These are phyloP conservation scores for Candida frijolesensis DNA, from an alignment of 1,139 yeast species.

Conservation along the genomic window DNA sequence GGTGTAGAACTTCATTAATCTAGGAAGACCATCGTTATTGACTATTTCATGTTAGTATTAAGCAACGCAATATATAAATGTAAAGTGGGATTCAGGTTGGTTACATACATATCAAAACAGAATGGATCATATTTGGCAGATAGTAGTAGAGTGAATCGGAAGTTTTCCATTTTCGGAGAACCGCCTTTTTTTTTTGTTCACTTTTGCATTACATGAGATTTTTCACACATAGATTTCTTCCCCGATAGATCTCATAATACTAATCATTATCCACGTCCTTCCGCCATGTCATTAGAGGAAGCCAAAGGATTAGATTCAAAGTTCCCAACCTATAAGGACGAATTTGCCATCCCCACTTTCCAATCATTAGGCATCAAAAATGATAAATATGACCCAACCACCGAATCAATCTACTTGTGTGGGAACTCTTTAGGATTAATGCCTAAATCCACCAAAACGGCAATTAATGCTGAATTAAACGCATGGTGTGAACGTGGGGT, in stretches of 20 bases:
- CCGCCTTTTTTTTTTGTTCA: too few relatives aligned
- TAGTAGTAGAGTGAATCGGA: too few relatives aligned
- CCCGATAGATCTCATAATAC: not conserved
- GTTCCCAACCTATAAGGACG: slow-evolving; percentile 39
- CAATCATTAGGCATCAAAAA: slow-evolving; percentile 48
- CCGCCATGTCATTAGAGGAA: slow-evolving; percentile 15
- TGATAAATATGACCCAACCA: slow-evolving; percentile 20
- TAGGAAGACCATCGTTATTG: slow-evolving; percentile 89
- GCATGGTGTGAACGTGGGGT: slow-evolving; percentile 87
- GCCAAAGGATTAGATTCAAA: slow-evolving; percentile 34
- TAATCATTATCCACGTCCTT: too few relatives aligned
- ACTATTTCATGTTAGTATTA: slow-evolving; percentile 39
- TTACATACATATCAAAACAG: slow-evolving; percentile 79
- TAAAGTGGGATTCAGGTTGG: not conserved
- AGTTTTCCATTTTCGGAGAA: too few relatives aligned
- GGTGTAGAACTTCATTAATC: slow-evolving; percentile 89
- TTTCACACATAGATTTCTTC: too few relatives aligned
- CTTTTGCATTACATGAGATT: too few relatives aligned
- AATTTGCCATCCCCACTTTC: slow-evolving; percentile 64
- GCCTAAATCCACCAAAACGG: slow-evolving; percentile 65
- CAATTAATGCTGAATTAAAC: slow-evolving; percentile 65
- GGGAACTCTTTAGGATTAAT: slow-evolving; percentile 92
- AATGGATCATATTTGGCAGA: slow-evolving; percentile 67
- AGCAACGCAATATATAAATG: not conserved
- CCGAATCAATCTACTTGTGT: slow-evolving; percentile 63